These are phyloP conservation scores for Medicago arabica DNA, from an alignment of 306 rosid species.

Conservation along the genomic window DNA sequence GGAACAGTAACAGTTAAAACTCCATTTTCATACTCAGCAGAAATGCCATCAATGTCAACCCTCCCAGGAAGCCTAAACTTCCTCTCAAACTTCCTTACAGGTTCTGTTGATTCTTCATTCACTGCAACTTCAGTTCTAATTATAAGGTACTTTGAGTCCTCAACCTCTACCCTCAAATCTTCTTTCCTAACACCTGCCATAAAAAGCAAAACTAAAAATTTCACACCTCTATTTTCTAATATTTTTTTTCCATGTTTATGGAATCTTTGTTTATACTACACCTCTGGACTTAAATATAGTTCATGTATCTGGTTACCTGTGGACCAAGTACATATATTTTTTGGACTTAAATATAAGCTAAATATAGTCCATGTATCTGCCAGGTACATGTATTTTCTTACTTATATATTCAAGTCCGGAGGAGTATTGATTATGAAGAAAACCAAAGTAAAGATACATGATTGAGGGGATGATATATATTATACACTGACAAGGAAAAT, in stretches of 20 bases:
- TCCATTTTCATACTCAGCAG: slow-evolving; percentile 71
- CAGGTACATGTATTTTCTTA: background rate
- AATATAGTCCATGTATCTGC: background rate
- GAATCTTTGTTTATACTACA: background rate
- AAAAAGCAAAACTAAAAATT: background rate
- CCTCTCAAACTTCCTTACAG: slow-evolving; percentile 63
- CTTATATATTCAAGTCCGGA: background rate
- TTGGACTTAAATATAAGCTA: background rate
- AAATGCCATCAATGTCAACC: slow-evolving; percentile 63
- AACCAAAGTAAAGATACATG: background rate
- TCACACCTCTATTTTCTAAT: too few relatives aligned
- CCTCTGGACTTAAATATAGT: background rate
- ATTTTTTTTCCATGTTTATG: background rate
- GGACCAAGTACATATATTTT: background rate
- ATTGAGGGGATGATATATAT: background rate
- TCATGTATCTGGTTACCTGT: background rate
- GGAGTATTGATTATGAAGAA: background rate
- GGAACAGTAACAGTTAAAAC: slow-evolving; percentile 75
- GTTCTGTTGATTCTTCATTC: slow-evolving; percentile 50
- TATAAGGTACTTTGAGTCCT: slow-evolving; percentile 71
- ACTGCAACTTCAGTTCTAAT: slow-evolving; percentile 63
- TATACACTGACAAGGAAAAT: background rate
- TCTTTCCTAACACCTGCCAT: slow-evolving; percentile 73
- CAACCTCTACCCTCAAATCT: slow-evolving; percentile 77
- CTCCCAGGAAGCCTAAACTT: slow-evolving; percentile 73